Evolutionary conservation across 2,329 filamentous ascomycete species (phyloP).

Genomic region (Plectosphaerella cucumerina): DNA sequence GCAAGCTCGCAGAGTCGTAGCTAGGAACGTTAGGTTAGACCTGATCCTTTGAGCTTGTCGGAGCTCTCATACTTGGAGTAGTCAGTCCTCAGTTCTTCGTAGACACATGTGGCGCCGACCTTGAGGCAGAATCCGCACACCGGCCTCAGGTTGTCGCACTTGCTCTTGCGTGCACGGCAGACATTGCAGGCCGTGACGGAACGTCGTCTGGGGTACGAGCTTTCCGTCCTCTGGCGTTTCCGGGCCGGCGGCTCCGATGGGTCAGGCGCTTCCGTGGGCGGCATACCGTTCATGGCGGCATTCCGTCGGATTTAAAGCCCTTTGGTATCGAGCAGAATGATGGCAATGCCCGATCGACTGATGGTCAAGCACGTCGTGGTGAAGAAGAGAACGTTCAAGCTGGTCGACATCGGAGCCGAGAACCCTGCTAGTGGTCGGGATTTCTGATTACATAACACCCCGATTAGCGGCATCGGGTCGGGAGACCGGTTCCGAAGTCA

Average conservation of each 20-base stretch:
- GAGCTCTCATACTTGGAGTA: neutral
- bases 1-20: neutral
- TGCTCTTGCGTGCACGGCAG: constrained; percentile 30
- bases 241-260: neutral
- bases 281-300: no score
- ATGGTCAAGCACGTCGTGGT: no score
- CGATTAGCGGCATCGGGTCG: no score
- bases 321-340: no score
- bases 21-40: neutral
- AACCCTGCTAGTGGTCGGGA: no score
- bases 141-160: constrained; percentile 31
- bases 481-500: no score
- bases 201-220: neutral
- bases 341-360: no score
- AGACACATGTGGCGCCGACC: neutral
- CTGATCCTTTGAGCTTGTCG: neutral
- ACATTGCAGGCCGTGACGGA: constrained; percentile 24
- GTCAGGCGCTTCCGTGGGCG: no score
- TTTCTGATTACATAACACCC: no score
- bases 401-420: no score
- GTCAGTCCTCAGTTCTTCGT: neutral
- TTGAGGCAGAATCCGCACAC: constrained; percentile 27
- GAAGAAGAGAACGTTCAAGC: no score
- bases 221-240: neutral
- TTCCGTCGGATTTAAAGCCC: no score